Base-by-base conservation (phyloP, 441 rosid genomes). In the Populus tomentosa region DNA sequence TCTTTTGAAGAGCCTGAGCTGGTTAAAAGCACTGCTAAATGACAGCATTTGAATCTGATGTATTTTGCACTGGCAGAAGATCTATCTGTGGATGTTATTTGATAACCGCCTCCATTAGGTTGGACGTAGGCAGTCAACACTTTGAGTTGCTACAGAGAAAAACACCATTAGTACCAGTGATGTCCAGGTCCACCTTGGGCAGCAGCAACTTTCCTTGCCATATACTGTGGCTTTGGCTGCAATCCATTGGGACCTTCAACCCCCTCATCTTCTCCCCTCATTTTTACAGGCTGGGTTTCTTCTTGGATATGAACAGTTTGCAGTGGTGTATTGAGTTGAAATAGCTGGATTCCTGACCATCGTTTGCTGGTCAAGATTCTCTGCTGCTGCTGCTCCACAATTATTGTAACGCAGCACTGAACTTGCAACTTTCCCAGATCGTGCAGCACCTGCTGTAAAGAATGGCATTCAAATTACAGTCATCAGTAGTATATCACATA, bases 361-460 rank as follows among this genome's bases (percentile, higher is more conserved):
- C 84, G 97, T 89, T 73, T 92, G 86, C 71, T 90, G 97, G 71
- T 91, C 99, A n/a, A 92, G 84, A 68, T 89, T 84, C 77, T 91
- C 98, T 4, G 84, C 87, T 77, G 85, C 84, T 21, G 90, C 91
- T 35, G 89, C 86, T 23, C 91, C 93, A 33, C 97, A 91, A 82
- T 91, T 91, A 86, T 87, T 91, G 87, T 94, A 91, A 42, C 92
- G 93, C 80, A 90, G 77, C 62, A 90, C 95, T 3, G 99, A 87
- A 33, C 98, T 86, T 64, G 90, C 90, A 30, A 96, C 94, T 83
- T 96, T 94, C 71, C 96, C 97, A 18, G 97, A 95, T 83, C 97
- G 86, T 38, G 97, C 90, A 71, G 87, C 90, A 72, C 92, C 90
- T 83, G 94, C 94, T 84, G 84, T 70, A 80, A 72, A 79, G 63